A percentile compares a stretch with the other conserved stretches of the same genome.
These are phyloP conservation scores for Phoma herbarum DNA, from an alignment of 2,329 filamentous ascomycete genomes.

Conservation along the genomic window DNA sequence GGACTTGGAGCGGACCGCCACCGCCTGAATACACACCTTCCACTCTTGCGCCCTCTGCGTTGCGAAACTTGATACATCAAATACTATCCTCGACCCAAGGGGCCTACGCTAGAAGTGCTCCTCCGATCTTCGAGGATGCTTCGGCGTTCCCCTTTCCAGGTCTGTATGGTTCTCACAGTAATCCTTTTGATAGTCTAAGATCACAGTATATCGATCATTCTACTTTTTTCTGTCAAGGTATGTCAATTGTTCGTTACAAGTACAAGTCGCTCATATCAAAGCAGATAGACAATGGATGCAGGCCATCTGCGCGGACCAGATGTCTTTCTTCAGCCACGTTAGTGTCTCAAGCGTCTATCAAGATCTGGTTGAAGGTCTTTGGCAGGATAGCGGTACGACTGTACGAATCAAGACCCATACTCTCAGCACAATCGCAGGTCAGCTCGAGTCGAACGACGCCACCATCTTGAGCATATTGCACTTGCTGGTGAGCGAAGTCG, in stretches of 20 bases:
- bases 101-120: conserved; percentile 33
- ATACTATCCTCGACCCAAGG: conserved; percentile 25
- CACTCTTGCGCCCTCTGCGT: background rate
- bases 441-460: conserved; percentile 39
- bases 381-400: conserved; percentile 43
- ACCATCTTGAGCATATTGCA: conserved; percentile 45
- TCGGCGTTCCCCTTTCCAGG: conserved; percentile 39
- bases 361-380: conserved; percentile 39
- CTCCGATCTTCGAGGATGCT: conserved; percentile 31
- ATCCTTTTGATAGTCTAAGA: conserved; percentile 35
- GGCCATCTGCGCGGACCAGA: conserved; percentile 37
- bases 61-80: conserved; percentile 1
- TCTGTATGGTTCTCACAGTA: background rate
- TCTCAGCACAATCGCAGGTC: conserved; percentile 39
- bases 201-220: conserved; percentile 35
- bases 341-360: conserved; percentile 46
- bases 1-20: conserved; percentile 4
- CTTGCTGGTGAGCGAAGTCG: conserved; percentile 45
- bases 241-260: background rate
- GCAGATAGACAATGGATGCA: conserved; percentile 41
- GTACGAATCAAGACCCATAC: conserved; percentile 46
- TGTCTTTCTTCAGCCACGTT: conserved; percentile 48
- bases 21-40: background rate
- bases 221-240: conserved; percentile 36
- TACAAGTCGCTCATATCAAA: conserved; percentile 10